These are phyloP conservation scores for Coemansia sp. DNA, from an alignment of 192 early-diverging fungal genomes.

Conservation along the genomic window DNA sequence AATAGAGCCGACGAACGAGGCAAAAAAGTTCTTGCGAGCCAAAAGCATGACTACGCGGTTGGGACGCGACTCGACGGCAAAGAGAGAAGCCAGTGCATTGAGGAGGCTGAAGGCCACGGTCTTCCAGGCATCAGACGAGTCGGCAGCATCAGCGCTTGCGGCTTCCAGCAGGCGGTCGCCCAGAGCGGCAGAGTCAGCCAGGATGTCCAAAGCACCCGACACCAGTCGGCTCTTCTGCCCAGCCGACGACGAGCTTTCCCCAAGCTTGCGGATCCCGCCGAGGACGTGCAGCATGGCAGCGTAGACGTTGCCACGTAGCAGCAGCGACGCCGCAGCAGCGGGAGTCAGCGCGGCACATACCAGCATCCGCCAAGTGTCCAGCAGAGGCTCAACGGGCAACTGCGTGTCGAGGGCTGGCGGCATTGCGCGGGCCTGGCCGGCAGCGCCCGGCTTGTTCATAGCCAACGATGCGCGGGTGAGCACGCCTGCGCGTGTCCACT, in stretches of 20 bases:
- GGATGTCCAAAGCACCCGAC: constrained; percentile 49
- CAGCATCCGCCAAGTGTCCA: constrained; percentile 60
- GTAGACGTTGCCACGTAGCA: constrained; percentile 81
- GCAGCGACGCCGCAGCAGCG: constrained; percentile 59
- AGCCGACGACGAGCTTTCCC: constrained; percentile 15
- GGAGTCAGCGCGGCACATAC: constrained; percentile 65
- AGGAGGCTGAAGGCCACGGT: constrained; percentile 83
- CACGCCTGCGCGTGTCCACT: constrained; percentile 49
- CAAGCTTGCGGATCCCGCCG: constrained; percentile 51
- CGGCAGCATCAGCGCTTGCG: constrained; percentile 81
- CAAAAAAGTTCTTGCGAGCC: constrained; percentile 61
- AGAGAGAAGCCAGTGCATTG: constrained; percentile 66
- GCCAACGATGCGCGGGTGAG: constrained; percentile 37
- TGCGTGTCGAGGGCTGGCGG: constrained; percentile 56
- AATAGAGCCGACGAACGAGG: constrained; percentile 60
- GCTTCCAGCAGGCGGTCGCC: constrained; percentile 78
- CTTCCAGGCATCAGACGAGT: constrained; percentile 80
- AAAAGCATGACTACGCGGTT: constrained; percentile 56
- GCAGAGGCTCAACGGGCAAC: constrained; percentile 61
- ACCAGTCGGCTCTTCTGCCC: constrained; percentile 42
- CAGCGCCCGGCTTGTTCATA: constrained; percentile 35
- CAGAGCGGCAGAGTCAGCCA: constrained; percentile 30
- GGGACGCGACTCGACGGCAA: constrained; percentile 49
- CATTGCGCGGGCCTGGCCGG: constrained; percentile 48
- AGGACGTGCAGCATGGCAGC: constrained; percentile 74